Conservation (phyloP, 2,329 filamentous ascomycete species). For the Cytospora chrysosperma region DNA sequence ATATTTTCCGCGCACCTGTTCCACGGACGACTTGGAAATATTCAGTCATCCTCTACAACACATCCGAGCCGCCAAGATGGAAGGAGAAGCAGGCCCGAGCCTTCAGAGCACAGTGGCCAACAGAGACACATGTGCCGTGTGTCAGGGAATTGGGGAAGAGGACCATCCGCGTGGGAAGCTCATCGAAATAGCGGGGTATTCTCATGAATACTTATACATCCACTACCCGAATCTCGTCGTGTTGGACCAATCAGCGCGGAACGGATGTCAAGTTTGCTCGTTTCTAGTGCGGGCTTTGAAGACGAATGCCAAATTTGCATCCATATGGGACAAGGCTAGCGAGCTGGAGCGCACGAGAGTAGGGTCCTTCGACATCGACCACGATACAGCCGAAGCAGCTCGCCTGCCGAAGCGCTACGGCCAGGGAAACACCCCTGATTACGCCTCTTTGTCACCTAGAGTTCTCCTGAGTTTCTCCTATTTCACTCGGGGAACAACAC, state of each 20-base stretch:
- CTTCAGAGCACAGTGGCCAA: not conserved
- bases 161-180: not conserved
- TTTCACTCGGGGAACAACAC: too few species aligned
- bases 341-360: not conserved
- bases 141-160: not conserved
- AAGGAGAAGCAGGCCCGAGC: not conserved
- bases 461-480: too few species aligned
- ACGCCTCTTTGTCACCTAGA: too few species aligned
- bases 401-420: not conserved
- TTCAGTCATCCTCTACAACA: too few species aligned
- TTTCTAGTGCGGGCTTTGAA: not conserved
- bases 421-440: too few species aligned
- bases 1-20: too few species aligned
- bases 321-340: not conserved
- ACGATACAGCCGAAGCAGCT: not conserved
- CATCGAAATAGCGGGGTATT: too few species aligned
- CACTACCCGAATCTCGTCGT: not conserved
- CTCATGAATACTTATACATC: not conserved
- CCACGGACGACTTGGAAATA: not conserved
- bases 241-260: not conserved
- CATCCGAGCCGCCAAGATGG: too few species aligned
- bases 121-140: not conserved
- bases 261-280: not conserved
- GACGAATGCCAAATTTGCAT: too few species aligned
- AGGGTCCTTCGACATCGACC: not conserved